Base-by-base conservation (phyloP, 768 basidiomycete species). In the Pisolithus orientalis region DNA sequence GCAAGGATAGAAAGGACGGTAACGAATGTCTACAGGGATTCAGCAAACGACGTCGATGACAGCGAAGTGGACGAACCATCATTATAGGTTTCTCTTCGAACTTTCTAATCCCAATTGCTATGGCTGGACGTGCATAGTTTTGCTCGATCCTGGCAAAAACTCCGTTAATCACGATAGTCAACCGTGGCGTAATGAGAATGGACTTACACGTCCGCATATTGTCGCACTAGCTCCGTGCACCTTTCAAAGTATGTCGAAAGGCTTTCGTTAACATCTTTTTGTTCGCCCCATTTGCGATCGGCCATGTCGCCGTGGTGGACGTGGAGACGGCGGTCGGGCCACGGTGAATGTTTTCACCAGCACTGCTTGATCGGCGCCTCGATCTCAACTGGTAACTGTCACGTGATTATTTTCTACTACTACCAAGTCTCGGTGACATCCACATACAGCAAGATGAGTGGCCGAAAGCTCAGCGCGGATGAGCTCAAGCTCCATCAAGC, bases 401-500 rank as follows among this genome's bases (percentile, higher is more conserved):
- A 43, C 42, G 42, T 43, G 42, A 43, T 27, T 24, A 13, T 24
- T 42, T 42, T 6, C 21, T 21, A 21, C 21, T 10, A 13, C 21
- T 43, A 27, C 8, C 42, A 43, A 27, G 25, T 43, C 42, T 27
- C n/a, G 4, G 2, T 1, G n/a, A 24, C 10, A 43, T 13, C 28
- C 4, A 32, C 37, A 39, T 27, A 39, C 46, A 6, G 6, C 27
- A 43, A 40, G 14, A 83, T 83, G 82, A 80, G 76, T 63, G 73
- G 70, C 63, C 75, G 84, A 40, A 80, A 81, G 44, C 80, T 80
- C 52, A 85, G 80, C 63, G 74, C 77, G 51, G 66, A 78, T 48
- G 82, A 85, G 66, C 78, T 74, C 64, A 77, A 70, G 54, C 75
- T 85, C 21, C 83, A 84, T 57, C 80, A 82, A 61, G 79, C 81